Evolutionary conservation across 768 basidiomycete genomes (phyloP).

Genomic region (Mycena venus): DNA sequence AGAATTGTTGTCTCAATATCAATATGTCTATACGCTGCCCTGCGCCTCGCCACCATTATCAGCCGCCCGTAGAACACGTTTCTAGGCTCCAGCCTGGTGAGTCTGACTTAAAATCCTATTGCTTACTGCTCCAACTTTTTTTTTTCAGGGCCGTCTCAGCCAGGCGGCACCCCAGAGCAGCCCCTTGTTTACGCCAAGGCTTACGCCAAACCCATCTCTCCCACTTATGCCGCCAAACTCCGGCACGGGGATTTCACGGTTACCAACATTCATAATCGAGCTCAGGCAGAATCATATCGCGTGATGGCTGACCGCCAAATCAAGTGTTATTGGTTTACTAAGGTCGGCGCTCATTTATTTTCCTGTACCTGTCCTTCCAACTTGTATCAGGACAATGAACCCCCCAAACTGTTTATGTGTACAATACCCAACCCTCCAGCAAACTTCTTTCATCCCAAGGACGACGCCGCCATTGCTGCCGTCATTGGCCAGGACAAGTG

Average conservation of each 20-base stretch:
- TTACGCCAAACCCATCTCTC: neutral
- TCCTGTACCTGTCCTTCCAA: neutral
- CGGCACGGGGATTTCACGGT: neutral
- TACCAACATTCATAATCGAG: neutral
- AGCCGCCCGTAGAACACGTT: neutral
- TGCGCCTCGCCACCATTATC: neutral
- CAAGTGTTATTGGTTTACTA: neutral
- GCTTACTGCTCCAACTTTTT: no score
- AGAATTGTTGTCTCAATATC: neutral
- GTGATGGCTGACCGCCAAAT: neutral
- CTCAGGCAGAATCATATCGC: neutral
- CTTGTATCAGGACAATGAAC: neutral
- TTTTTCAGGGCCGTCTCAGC: no score
- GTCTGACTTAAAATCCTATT: no score
- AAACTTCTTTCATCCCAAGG: neutral
- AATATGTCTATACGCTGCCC: neutral
- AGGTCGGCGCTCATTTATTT: neutral
- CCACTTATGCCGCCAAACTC: neutral
- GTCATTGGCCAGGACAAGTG: neutral
- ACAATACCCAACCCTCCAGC: neutral
- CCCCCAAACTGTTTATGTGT: neutral
- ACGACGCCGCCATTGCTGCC: neutral
- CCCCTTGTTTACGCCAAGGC: neutral
- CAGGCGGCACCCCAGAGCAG: neutral
- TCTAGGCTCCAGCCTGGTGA: neutral